Conservation (phyloP, 768 basidiomycete genomes). For the Sporobolomyces pararoseus region DNA sequence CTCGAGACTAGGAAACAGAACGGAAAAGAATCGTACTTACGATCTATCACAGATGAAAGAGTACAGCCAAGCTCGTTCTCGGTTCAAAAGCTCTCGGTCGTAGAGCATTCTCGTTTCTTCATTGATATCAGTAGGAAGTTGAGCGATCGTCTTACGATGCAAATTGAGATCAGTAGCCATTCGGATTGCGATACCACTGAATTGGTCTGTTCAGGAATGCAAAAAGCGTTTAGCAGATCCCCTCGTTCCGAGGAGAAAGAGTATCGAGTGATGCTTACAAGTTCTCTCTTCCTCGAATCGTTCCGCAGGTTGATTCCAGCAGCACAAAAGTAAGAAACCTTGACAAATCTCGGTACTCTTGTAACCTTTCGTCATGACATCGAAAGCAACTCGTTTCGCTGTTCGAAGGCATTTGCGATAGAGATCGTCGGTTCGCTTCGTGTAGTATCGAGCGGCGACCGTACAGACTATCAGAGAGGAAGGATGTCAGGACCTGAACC, state of each 20-base stretch:
- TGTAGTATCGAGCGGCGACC: slow-evolving; percentile 87
- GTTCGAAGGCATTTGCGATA: slow-evolving; percentile 60
- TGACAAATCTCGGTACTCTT: slow-evolving; percentile 74
- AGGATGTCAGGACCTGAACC: background rate
- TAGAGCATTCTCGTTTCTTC: slow-evolving; percentile 72
- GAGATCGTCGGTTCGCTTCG: slow-evolving; percentile 67
- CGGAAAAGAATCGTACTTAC: background rate
- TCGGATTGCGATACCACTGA: slow-evolving; percentile 52
- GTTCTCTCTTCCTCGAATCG: slow-evolving; percentile 95
- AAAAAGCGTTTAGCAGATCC: background rate
- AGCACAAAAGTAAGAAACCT: slow-evolving; percentile 79
- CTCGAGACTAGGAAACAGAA: background rate
- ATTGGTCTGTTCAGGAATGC: slow-evolving; percentile 21
- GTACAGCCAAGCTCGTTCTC: slow-evolving; percentile 86
- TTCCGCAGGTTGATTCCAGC: slow-evolving; percentile 92
- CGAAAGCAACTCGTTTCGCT: slow-evolving; percentile 69
- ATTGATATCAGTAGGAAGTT: slow-evolving; percentile 61
- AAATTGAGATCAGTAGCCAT: slow-evolving; percentile 96
- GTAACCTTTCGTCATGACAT: slow-evolving; percentile 46
- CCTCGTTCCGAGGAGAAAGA: background rate
- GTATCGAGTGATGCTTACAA: slow-evolving; percentile 60
- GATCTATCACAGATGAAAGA: slow-evolving; percentile 46
- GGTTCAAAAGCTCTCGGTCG: slow-evolving; percentile 73
- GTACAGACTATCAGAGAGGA: slow-evolving; percentile 67
- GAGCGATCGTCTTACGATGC: slow-evolving; percentile 72